Conservation (phyloP, 805 yeast genomes). For the Kodamaea fukazawae region DNA sequence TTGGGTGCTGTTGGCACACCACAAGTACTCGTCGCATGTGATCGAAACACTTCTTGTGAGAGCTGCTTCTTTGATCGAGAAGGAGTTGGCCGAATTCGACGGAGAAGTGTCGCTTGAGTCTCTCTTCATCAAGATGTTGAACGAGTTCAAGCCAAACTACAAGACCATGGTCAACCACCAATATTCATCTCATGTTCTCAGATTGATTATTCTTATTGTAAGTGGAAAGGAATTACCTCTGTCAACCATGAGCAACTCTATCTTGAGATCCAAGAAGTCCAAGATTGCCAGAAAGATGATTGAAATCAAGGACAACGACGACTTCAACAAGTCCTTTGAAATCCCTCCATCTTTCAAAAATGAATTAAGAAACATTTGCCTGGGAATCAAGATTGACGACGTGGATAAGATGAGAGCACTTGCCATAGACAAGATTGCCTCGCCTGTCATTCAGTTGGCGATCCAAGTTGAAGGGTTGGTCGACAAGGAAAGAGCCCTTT, state of each 20-base stretch:
- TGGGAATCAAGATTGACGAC: conserved; percentile 26
- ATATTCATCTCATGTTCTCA: conserved; percentile 85
- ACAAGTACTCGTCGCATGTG: conserved; percentile 92
- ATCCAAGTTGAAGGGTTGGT: conserved; percentile 79
- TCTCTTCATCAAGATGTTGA: conserved; percentile 59
- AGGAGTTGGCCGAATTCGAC: conserved; percentile 37
- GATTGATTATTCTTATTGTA: conserved; percentile 66
- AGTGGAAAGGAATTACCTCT: conserved; percentile 81
- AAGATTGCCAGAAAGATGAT: conserved; percentile 92
- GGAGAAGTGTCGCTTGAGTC: conserved; percentile 60
- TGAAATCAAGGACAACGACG: conserved; percentile 76
- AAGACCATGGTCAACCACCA: conserved; percentile 63
- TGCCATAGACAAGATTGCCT: conserved; percentile 76
- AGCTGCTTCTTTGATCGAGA: conserved; percentile 70
- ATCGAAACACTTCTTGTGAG: conserved; percentile 80
- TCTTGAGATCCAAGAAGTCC: conserved; percentile 77
- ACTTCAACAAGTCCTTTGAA: conserved; percentile 63
- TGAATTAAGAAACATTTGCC: conserved; percentile 52
- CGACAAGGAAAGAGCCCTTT: conserved; percentile 67
- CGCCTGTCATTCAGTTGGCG: conserved; percentile 81
- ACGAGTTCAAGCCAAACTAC: conserved; percentile 62
- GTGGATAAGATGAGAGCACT: conserved; percentile 56
- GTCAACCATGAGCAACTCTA: conserved; percentile 62
- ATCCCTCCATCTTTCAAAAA: conserved; percentile 67
- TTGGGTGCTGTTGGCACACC: conserved; percentile 72